Evolutionary conservation across 768 basidiomycete genomes (phyloP), one percentile per base, ranked within the genome.

Genomic region (Suillus subaureus): DNA sequence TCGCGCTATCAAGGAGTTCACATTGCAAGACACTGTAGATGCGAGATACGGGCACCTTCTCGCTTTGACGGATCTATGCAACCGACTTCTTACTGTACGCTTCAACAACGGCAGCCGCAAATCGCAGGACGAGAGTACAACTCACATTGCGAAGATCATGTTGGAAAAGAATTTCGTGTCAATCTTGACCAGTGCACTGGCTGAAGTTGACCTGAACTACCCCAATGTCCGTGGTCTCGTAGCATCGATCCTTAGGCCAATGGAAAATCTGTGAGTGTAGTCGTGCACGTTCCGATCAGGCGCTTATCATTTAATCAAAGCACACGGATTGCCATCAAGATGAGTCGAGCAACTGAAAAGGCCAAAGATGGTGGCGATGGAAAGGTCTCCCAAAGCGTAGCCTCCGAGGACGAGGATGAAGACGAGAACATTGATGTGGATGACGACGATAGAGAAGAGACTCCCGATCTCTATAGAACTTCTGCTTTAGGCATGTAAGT

Each of bases 61-160:
- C 65, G 93, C 95, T 37, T 80, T 98, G 37, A 87, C 90, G 31
- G 95, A 98, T 69, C 81, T 99, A 33, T 93, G 93, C 72, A 87
- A 93, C 77, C 91, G 95, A 11, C 81, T 99, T 40, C 82, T 99
- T 64, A 92, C 90, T 2, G 90, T 92, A 28, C 87, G 91, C 35
- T 88, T 91, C 76, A 89, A 85, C 71, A 76, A 70, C 66, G 80
- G 80, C 7, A 75, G 79, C 42, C 80, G 80, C 65, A 81, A 88
- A 54, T 87, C 84, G 68, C 80, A 83, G 47, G 82, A 84, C 64
- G 97, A 95, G 60, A 84, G 84, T n/a, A 90, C 91, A 4, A 90
- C 96, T 9, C 96, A 97, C 67, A 85, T 99, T 61, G 95, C 97
- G 26, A 98, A 98, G 80, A 86, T 96, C 68, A 99, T 99, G 97